Base-by-base conservation (phyloP, 371 early-diverging fungal species). In the Ordospora pajunii region DNA sequence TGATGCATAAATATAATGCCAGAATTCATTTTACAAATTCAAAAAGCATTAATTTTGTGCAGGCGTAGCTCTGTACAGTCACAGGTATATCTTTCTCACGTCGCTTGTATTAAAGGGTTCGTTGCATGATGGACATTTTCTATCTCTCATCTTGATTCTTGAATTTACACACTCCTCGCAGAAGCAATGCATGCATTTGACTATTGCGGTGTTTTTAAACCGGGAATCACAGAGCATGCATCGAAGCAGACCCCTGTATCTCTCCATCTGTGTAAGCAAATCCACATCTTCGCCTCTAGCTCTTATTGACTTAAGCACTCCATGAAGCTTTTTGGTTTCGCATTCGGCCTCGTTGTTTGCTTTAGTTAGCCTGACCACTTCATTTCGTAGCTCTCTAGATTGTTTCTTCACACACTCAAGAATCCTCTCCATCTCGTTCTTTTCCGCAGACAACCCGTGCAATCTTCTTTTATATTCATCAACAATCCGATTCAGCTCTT, bases 111-210 rank as follows among this genome's bases (percentile, higher is more conserved):
- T 90, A 88, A 96, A 97, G 17, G 89, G 86, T 77, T 90, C 89
- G 48, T 90, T 90, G 84, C 99, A 99, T 6, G 88, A 90, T 6
- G 97, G 97, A 85, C 99, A 99, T 80, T 94, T 93, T 85, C 97
- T 89, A 82, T 94, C 93, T 14, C 97, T 88, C 10, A 90, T 90
- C 76, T 91, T 91, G 76, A 91, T 86, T 75, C 92, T 88, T 40
- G 87, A 87, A 73, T 95, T 91, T 48, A 97, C 87, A 80, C 99
- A 98, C 25, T 88, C 88, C 79, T 92, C 91, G 74, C 82, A 85
- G 69, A 84, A 78, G 14, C 82, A 65, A 76, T 85, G 85, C 85
- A 82, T 83, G 69, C 85, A 85, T 48, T 78, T 82, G 17, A 37
- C 51, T 27, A 85, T 79, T n/a, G 75, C 80, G 4, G 76, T 64